phyloP scores from a whole-genome alignment of 108 stramenopile species.

The Skeletonema grethae region DNA sequence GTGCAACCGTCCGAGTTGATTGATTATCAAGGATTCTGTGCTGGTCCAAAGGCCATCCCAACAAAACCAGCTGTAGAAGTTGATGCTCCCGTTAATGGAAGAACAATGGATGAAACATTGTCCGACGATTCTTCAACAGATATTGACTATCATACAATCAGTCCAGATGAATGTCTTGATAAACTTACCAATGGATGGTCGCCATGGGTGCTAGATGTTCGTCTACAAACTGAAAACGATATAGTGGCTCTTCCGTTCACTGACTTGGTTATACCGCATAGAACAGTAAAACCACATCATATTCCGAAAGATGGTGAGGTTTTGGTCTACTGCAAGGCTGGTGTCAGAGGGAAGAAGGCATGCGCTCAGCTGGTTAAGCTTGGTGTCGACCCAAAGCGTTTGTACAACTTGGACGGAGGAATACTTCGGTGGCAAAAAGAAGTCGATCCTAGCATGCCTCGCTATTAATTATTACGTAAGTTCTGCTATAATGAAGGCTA shows the following conservation, averaged over 20 bases:
- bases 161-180: constrained; percentile 67
- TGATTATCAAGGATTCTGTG: constrained; percentile 90
- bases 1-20: constrained; percentile 63
- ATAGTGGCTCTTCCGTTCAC: constrained; percentile 93
- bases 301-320: constrained; percentile 82
- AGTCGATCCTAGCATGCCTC: constrained; percentile 82
- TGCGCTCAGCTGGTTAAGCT: constrained; percentile 71
- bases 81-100: constrained; percentile 36
- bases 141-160: constrained; percentile 63
- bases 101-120: constrained; percentile 85
- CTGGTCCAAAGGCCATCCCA: constrained; percentile 57
- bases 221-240: constrained; percentile 88
- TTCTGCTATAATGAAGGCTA: background rate
- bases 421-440: constrained; percentile 92
- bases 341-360: constrained; percentile 87
- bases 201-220: constrained; percentile 92
- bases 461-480: constrained; percentile 73
- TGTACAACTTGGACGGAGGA: constrained; percentile 93
- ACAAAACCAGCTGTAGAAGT: constrained; percentile 1
- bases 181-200: constrained; percentile 87
- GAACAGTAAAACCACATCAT: constrained; percentile 66
- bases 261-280: constrained; percentile 82
- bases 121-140: constrained; percentile 16
- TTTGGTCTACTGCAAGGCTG: constrained; percentile 93
- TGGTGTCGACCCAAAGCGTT: constrained; percentile 73